These are phyloP conservation scores for Paramecium biaurelia DNA, from an alignment of 73 alveolate genomes.

Conservation along the genomic window DNA sequence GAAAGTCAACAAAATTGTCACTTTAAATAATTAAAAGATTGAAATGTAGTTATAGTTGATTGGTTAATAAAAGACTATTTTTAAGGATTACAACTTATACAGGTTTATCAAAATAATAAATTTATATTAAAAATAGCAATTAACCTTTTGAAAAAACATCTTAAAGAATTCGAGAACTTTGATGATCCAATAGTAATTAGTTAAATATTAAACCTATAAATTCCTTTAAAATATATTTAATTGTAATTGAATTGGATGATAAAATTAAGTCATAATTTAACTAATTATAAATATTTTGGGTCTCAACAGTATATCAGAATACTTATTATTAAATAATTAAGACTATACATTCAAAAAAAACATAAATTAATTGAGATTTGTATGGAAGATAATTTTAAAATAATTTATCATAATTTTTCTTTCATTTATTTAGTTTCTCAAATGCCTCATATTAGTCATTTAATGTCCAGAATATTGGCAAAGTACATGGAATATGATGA, in stretches of 20 bases:
- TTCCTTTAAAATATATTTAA: background rate
- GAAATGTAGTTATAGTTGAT: background rate
- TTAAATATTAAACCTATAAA: background rate
- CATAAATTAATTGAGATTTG: background rate
- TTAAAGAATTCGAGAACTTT: too few relatives aligned
- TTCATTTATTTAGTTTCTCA: background rate
- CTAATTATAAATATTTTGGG: background rate
- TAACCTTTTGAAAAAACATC: background rate
- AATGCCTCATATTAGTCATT: background rate
- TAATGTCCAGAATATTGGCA: background rate
- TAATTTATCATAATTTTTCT: background rate
- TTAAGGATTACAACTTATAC: background rate
- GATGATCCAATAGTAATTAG: background rate
- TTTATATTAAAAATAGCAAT: background rate
- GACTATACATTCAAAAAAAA: background rate
- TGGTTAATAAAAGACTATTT: background rate
- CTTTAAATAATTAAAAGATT: too few relatives aligned
- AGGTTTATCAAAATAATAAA: background rate
- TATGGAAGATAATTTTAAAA: background rate
- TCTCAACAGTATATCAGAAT: background rate
- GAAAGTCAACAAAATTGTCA: background rate
- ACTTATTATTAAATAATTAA: background rate
- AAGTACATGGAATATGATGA: background rate
- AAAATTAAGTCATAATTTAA: background rate
- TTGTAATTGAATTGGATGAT: background rate